Evolutionary conservation across 768 basidiomycete genomes (phyloP).

Genomic region (Podaxis sp.): DNA sequence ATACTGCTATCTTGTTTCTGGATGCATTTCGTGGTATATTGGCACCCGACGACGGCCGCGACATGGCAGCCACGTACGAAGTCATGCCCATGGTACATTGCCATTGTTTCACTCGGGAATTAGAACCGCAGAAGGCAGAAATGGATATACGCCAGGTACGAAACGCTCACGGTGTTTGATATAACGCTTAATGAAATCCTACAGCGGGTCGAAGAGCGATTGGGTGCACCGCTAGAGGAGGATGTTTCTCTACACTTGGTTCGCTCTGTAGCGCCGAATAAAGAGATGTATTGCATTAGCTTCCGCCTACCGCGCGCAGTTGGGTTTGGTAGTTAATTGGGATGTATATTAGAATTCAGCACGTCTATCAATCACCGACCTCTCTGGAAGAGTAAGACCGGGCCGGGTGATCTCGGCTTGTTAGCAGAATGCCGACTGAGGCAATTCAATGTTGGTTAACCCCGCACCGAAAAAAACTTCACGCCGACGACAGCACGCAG

Average conservation of each 20-base stretch:
- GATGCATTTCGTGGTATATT: slow-evolving; percentile 83
- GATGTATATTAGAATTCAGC: neutral
- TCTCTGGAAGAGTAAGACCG: neutral
- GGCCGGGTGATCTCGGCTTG: neutral
- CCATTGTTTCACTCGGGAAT: slow-evolving; percentile 91
- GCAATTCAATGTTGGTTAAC: slow-evolving; percentile 20
- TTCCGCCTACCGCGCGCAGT: slow-evolving; percentile 51
- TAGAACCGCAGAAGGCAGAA: slow-evolving; percentile 62
- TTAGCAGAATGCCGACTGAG: neutral
- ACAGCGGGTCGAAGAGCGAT: slow-evolving; percentile 67
- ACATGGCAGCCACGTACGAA: slow-evolving; percentile 43
- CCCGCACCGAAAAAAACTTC: slow-evolving; percentile 31
- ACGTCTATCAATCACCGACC: neutral
- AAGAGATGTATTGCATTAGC: slow-evolving; percentile 97
- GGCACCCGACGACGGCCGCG: slow-evolving; percentile 24
- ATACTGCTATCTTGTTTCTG: slow-evolving; percentile 84
- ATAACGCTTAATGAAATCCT: slow-evolving; percentile 15
- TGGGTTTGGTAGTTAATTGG: slow-evolving; percentile 22
- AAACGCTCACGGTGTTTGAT: slow-evolving; percentile 4
- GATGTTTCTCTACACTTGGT: slow-evolving; percentile 67
- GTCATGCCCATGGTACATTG: slow-evolving; percentile 91
- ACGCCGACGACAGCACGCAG: slow-evolving; percentile 16
- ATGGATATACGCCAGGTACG: slow-evolving; percentile 78
- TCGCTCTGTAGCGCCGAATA: slow-evolving; percentile 90
- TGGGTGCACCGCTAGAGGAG: slow-evolving; percentile 50